These are phyloP conservation scores for Cladochytrium tenue DNA, from an alignment of 371 early-diverging fungal species.

Conservation along the genomic window DNA sequence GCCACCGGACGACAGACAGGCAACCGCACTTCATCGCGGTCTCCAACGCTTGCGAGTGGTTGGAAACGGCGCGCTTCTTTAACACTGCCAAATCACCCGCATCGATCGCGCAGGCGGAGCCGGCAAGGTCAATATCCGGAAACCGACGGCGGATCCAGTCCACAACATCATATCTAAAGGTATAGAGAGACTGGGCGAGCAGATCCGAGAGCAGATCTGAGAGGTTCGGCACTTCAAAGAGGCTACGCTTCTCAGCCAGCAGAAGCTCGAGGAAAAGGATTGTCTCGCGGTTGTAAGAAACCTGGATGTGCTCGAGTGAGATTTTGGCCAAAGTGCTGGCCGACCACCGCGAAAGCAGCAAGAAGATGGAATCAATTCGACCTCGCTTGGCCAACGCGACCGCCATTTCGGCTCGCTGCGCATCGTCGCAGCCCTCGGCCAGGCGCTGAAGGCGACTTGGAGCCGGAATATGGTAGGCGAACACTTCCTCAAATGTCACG, in stretches of 20 bases:
- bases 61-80: not conserved
- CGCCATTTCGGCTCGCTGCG: not conserved
- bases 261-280: not conserved
- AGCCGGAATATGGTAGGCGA: not conserved
- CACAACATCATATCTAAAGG: not conserved
- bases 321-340: not conserved
- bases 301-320: not conserved
- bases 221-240: not conserved
- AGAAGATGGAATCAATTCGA: not conserved
- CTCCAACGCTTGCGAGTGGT: not conserved
- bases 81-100: not conserved
- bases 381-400: not conserved
- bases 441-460: not conserved
- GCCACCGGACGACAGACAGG: not conserved
- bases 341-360: not conserved
- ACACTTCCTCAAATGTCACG: not conserved
- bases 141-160: not conserved
- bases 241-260: not conserved
- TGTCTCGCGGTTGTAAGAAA: not conserved
- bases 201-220: not conserved
- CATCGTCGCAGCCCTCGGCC: not conserved
- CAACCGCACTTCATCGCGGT: not conserved
- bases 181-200: not conserved
- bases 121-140: not conserved
- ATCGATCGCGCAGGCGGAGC: not conserved